Evolutionary conservation across 2,329 filamentous ascomycete genomes (phyloP).

Genomic region (Mycosphaerella arachidis): DNA sequence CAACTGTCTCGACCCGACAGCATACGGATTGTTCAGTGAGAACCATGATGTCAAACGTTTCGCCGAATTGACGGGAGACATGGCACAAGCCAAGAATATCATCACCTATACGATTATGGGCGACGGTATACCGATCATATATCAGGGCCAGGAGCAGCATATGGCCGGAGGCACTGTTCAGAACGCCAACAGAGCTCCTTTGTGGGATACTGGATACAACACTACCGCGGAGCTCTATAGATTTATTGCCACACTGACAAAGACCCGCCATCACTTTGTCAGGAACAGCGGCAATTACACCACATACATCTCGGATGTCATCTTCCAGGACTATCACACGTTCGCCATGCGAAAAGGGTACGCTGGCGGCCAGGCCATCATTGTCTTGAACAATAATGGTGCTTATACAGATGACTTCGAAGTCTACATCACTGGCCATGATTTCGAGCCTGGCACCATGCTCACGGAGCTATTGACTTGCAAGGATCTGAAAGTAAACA

Average conservation of each 20-base stretch:
- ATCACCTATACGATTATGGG: constrained; percentile 37
- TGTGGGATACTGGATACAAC: constrained; percentile 39
- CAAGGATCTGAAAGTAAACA: constrained; percentile 25
- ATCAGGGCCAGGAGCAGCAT: constrained; percentile 42
- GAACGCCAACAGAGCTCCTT: constrained; percentile 36
- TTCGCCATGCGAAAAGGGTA: constrained; percentile 45
- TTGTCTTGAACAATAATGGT: constrained; percentile 43
- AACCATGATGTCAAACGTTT: constrained; percentile 42
- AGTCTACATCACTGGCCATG: constrained; percentile 34
- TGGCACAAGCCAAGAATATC: constrained; percentile 37
- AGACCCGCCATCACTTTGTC: constrained; percentile 42
- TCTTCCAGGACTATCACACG: constrained; percentile 43
- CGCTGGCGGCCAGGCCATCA: constrained; percentile 39
- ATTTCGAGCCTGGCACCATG: constrained; percentile 23
- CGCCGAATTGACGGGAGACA: constrained; percentile 35
- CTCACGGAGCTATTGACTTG: constrained; percentile 36
- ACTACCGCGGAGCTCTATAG: constrained; percentile 39
- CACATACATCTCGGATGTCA: constrained; percentile 38
- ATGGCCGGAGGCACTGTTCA: constrained; percentile 31
- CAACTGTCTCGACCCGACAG: constrained; percentile 36
- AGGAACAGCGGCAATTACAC: constrained; percentile 37
- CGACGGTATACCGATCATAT: constrained; percentile 43
- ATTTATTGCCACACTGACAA: constrained; percentile 38
- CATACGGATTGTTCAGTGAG: constrained; percentile 38
- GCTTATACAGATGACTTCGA: constrained; percentile 28